Base-by-base conservation (phyloP, 192 early-diverging fungal species). In the Powellomyces hirtus region DNA sequence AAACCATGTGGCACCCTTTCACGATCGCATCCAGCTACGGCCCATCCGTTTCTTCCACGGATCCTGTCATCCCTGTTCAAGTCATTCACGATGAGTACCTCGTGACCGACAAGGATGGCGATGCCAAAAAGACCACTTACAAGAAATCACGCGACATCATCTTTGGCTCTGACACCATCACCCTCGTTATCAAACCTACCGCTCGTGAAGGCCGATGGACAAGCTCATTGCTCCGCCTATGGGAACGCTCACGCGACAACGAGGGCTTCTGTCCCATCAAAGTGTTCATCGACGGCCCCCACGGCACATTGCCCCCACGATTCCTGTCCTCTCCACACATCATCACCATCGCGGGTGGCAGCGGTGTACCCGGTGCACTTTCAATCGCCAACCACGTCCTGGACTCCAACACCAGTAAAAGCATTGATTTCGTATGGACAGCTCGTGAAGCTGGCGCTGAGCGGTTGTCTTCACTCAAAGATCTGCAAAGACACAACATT, bases 1-100 rank as follows among this genome's bases (percentile, higher is more conserved):
- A 33, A 16, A 24, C 26, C 10, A 59, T 62, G 45, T 70, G 68
- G 68, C 68, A 70, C 33, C 68, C 68, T 30, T 70, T 70, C 36
- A 70, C 68, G 40, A 22, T 59, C 11, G 66, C 57, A 35, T 35
- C 57, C 24, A 7, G 35, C 24, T 13, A 42, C 52, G 20, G 62
- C 62, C 24, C 58, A 70, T 37, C 24, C 53, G 29, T 40, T n/a
- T n/a, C n/a, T n/a, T n/a, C n/a, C 66, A 53, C 50, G 66, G 10
- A 33, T 68, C 26, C 57, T 68, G 7, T 35, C 66, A 16, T 22
- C 49, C 22, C 16, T 57, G 14, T 38, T 66, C 37, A 14, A 33
- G 22, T 66, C 50, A 20, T 16, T 13, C 57, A 66, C 52, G 64
- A 66, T 38, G 20, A 14, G 18, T 56, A 49, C 33, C 64, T 66